Percentiles rank a stretch among this genome's conserved stretches.
These are phyloP conservation scores for Saksenaea oblongispora DNA, from an alignment of 371 early-diverging fungal species.

Conservation along the genomic window DNA sequence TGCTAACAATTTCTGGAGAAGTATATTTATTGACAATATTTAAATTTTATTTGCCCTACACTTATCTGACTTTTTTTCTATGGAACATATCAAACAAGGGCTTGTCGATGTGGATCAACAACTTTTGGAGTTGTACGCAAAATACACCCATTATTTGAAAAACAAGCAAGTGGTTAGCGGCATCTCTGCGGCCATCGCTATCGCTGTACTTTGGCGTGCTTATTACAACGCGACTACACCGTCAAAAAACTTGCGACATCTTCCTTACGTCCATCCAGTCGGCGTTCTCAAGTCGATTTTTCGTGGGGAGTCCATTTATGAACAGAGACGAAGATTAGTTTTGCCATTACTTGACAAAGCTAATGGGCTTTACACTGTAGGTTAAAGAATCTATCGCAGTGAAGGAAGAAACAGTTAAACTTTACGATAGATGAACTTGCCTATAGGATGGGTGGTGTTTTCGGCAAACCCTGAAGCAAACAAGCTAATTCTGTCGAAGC, in stretches of 20 bases:
- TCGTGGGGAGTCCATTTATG: not conserved
- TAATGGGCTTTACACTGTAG: slow-evolving; percentile 13
- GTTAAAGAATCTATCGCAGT: not conserved
- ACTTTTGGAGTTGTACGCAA: not conserved
- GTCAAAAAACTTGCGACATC: slow-evolving; percentile 14
- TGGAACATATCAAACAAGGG: not conserved
- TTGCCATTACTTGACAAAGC: slow-evolving; percentile 1
- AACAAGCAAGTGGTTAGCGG: not conserved
- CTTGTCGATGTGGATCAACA: not conserved
- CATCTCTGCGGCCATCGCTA: not conserved
- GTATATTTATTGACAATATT: not conserved
- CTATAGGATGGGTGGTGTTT: slow-evolving; percentile 10
- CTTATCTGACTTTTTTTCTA: not conserved
- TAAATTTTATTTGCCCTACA: too few relatives aligned
- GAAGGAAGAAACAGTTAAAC: not conserved
- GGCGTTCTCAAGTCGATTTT: not conserved
- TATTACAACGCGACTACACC: slow-evolving; percentile 6
- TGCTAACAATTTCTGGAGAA: too few relatives aligned
- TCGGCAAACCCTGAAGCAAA: slow-evolving; percentile 12
- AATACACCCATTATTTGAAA: not conserved
- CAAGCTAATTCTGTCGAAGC: slow-evolving; percentile 12
- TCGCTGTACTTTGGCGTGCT: not conserved
- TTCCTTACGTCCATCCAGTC: slow-evolving; percentile 3
- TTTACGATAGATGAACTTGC: slow-evolving; percentile 3
- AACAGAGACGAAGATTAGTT: not conserved